These are phyloP conservation scores for Populus tremula DNA, from an alignment of 345 rosid species.

Conservation along the genomic window DNA sequence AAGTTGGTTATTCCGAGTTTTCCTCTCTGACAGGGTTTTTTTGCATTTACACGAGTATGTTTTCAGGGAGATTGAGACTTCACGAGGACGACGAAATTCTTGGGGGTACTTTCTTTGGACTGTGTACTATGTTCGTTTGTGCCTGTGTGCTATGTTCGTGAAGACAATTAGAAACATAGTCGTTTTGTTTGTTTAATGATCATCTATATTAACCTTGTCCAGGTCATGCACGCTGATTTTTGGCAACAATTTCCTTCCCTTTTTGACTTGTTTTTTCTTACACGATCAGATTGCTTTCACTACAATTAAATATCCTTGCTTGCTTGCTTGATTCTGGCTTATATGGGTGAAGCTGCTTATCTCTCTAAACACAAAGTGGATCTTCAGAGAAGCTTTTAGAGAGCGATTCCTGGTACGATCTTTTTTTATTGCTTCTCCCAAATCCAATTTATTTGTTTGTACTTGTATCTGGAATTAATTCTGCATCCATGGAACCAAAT, in stretches of 20 bases:
- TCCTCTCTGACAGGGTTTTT: no score
- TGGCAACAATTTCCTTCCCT: not conserved
- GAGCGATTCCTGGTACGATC: conserved; percentile 29
- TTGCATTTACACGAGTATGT: conserved; percentile 31
- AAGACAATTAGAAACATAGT: no score
- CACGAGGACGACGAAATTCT: conserved; percentile 29
- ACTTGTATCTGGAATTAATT: no score
- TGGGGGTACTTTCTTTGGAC: conserved; percentile 39
- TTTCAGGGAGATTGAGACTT: conserved; percentile 25
- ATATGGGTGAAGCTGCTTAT: conserved; percentile 33
- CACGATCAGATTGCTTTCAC: conserved; percentile 35
- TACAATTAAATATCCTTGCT: conserved; percentile 18
- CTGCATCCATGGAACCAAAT: not conserved
- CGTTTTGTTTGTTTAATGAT: not conserved
- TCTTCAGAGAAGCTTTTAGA: conserved; percentile 25
- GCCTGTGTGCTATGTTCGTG: not conserved
- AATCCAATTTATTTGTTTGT: not conserved
- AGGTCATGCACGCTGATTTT: not conserved
- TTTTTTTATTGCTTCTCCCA: not conserved
- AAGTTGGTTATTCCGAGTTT: no score
- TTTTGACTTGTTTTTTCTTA: not conserved
- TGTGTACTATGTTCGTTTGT: not conserved
- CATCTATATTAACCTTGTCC: not conserved
- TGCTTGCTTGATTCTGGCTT: conserved; percentile 21
- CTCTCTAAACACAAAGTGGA: conserved; percentile 29